phyloP scores from a whole-genome alignment of 306 rosid species.

The Elaeagnus macrophylla region DNA sequence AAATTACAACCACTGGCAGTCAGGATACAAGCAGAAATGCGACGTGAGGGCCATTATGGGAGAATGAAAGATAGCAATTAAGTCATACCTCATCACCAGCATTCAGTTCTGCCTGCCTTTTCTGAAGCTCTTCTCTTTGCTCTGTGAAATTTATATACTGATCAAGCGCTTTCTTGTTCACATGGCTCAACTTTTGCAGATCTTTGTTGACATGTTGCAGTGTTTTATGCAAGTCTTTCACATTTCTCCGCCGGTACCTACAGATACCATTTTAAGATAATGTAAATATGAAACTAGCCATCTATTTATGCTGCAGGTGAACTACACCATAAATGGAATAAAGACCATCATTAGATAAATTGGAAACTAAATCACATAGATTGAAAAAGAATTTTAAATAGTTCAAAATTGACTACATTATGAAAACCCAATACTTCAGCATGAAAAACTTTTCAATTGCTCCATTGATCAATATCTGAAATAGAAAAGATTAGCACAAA shows the following conservation, averaged over 20 bases:
- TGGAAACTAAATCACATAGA: neutral
- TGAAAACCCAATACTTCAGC: neutral
- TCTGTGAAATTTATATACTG: conserved; percentile 93
- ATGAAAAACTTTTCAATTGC: neutral
- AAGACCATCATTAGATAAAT: neutral
- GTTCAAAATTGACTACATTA: neutral
- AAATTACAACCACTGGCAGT: conserved; percentile 5
- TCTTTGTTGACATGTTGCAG: conserved; percentile 88
- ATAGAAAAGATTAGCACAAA: conserved; percentile 5
- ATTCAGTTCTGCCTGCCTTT: conserved; percentile 89
- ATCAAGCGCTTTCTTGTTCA: conserved; percentile 92
- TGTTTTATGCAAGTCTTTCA: conserved; percentile 77
- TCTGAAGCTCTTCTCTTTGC: conserved; percentile 96
- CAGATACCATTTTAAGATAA: conserved; percentile 17
- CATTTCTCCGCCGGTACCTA: conserved; percentile 71
- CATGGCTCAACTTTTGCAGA: conserved; percentile 89
- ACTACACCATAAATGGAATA: neutral
- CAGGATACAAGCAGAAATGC: neutral
- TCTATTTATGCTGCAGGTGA: neutral
- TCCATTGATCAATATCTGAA: neutral
- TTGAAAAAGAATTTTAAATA: neutral
- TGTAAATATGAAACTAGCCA: conserved; percentile 6
- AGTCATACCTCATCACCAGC: conserved; percentile 82
- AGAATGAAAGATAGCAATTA: neutral
- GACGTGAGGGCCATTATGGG: too few relatives aligned